phyloP scores from a whole-genome alignment of 345 rosid genomes.

The Physaria fendleri region DNA sequence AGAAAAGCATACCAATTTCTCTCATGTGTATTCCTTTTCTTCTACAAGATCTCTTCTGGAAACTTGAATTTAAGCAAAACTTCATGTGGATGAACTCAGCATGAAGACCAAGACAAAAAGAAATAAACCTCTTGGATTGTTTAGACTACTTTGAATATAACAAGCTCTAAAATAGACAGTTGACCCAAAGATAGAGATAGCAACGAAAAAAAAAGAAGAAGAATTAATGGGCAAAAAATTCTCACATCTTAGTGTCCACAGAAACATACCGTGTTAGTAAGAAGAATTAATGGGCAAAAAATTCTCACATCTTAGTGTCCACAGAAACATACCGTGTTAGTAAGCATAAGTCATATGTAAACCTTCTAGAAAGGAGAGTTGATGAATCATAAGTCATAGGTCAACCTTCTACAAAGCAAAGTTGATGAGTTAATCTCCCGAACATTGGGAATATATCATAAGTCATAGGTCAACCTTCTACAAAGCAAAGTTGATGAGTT shows the following conservation, averaged over 20 bases:
- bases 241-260: constrained; percentile 17
- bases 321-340: constrained; percentile 12
- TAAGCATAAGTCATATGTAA: not conserved
- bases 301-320: constrained; percentile 11
- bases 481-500: not conserved
- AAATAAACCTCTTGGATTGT: not conserved
- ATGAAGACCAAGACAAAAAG: not conserved
- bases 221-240: not conserved
- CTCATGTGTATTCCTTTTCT: not conserved
- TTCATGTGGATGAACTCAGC: not conserved
- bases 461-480: constrained; percentile 8
- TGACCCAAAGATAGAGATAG: not conserved
- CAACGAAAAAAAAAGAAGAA: not conserved
- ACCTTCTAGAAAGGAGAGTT: not conserved
- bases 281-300: not conserved
- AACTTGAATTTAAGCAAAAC: not conserved
- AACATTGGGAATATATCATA: too few relatives aligned
- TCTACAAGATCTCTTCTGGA: not conserved
- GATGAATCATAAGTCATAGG: not conserved
- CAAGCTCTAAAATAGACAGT: not conserved
- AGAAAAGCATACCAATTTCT: constrained; percentile 4
- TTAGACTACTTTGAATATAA: not conserved
- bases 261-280: not conserved
- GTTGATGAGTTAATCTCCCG: not conserved
- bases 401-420: not conserved